Percentiles rank a stretch among this genome's conserved stretches.
These are phyloP conservation scores for Combretum micranthum DNA, from an alignment of 345 rosid species.

Conservation along the genomic window DNA sequence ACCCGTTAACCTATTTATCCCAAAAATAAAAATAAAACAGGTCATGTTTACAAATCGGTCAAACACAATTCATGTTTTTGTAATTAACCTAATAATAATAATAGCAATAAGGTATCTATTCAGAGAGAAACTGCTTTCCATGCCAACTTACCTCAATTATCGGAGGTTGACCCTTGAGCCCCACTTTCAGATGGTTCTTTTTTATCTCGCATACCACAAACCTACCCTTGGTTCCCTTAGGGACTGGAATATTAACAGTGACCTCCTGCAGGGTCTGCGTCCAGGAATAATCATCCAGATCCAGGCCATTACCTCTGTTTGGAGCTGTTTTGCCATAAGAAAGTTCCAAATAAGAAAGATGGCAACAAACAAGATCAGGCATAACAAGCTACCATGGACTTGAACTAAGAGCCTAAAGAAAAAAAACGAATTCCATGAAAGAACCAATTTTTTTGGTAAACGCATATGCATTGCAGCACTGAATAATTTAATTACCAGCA, in stretches of 20 bases:
- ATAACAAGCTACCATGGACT: neutral
- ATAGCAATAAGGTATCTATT: neutral
- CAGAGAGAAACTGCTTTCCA: neutral
- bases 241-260: slow-evolving; percentile 60
- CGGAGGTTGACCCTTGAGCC: slow-evolving; percentile 79
- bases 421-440: no score
- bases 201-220: slow-evolving; percentile 66
- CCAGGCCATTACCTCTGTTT: slow-evolving; percentile 85
- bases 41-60: no score
- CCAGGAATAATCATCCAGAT: slow-evolving; percentile 85
- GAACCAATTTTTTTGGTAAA: no score
- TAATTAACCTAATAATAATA: neutral
- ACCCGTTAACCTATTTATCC: no score
- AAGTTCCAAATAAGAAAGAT: neutral
- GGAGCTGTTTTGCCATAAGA: slow-evolving; percentile 42
- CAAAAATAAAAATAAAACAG: no score
- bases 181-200: slow-evolving; percentile 78
- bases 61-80: no score
- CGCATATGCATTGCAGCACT: no score
- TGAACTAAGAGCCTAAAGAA: neutral
- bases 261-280: slow-evolving; percentile 84
- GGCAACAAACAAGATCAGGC: neutral
- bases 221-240: slow-evolving; percentile 69
- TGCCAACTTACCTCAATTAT: slow-evolving; percentile 65
- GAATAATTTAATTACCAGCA: no score